Base-by-base conservation (phyloP, 106 monocot genomes). In the Phalaenopsis equestris region DNA sequence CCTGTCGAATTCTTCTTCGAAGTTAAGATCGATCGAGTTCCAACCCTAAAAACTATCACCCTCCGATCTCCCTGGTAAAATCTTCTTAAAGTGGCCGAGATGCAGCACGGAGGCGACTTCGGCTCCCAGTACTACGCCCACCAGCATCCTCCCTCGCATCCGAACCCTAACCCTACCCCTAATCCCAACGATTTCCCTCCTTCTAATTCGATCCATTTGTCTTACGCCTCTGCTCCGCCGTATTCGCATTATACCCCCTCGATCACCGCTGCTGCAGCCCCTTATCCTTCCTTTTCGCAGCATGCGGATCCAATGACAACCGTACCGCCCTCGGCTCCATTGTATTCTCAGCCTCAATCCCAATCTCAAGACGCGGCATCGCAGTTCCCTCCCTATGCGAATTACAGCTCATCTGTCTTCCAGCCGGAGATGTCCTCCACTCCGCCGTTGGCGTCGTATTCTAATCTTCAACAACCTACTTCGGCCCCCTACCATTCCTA, bases 141-240 rank as follows among this genome's bases (percentile, higher is more conserved):
- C 52, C 81, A 47, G 30, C 79, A 79, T 56, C 78, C 87, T 64
- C 78, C 81, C 17, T 42, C 56, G 56, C 75, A 78, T 19, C 43
- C 87, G 6, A 83, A 80, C 74, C 64, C 82, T 3, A 82, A 79
- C 67, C 80, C 86, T 23, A 84, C 37, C 45, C 7, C 74, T 6
- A 49, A 43, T 74, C 74, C 74, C 74, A 74, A 42, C 72, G 85
- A 87, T 41, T 87, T 67, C 80, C 41, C 82, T 30, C 82, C 49
- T 23, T 3, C 76, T 14, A 24, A 83, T 75, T 78, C 79, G 55
- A 79, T 78, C 76, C 83, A 83, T 45, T 75, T 72, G 14, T n/a
- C 81, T 41, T 68, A 81, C 83, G 93, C 93, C 80, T 91, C 93
- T 47, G 89, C 93, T 18, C 91, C 91, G 47, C 89, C 93, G 38